Percentiles rank a stretch among this genome's conserved stretches.
phyloP scores from a whole-genome alignment of 2,329 filamentous ascomycete species.

The Diplodia corticola region DNA sequence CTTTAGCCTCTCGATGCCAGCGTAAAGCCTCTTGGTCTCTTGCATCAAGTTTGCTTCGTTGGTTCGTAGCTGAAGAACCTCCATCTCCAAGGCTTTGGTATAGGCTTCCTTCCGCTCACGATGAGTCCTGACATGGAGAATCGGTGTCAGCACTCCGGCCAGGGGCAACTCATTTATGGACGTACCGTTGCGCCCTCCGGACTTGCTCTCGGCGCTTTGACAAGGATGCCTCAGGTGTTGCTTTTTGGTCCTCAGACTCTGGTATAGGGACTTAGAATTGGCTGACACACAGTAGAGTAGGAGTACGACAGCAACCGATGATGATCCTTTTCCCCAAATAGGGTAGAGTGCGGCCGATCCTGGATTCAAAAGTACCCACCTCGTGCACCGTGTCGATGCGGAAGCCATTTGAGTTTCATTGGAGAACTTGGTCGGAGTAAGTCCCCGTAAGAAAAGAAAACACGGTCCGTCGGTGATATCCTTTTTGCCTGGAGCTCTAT shows the following conservation, averaged over 20 bases:
- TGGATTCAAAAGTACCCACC: not conserved
- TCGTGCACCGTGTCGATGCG: not conserved
- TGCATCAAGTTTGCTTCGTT: constrained; percentile 34
- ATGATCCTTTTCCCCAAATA: not conserved
- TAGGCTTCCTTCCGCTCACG: constrained; percentile 39
- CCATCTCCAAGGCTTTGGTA: constrained; percentile 32
- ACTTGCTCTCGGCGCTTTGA: constrained; percentile 39
- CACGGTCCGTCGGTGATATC: not conserved
- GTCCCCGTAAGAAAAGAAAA: not conserved
- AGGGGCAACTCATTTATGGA: not conserved
- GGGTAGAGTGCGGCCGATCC: not conserved
- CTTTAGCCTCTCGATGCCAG: constrained; percentile 31
- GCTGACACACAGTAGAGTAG: not conserved
- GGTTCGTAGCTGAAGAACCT: constrained; percentile 34
- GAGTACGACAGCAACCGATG: not conserved
- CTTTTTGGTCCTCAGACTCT: not conserved
- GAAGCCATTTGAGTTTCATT: not conserved
- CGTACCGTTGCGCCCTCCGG: constrained; percentile 38
- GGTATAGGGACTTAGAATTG: not conserved
- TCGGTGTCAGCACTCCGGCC: not conserved
- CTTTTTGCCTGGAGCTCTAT: not conserved
- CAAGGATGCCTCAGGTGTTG: not conserved
- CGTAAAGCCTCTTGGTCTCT: constrained; percentile 30
- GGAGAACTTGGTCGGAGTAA: too few relatives aligned
- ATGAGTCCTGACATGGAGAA: constrained; percentile 28